Base-by-base conservation (phyloP, 192 early-diverging fungal genomes). In the Gamsiella multidivaricata region DNA sequence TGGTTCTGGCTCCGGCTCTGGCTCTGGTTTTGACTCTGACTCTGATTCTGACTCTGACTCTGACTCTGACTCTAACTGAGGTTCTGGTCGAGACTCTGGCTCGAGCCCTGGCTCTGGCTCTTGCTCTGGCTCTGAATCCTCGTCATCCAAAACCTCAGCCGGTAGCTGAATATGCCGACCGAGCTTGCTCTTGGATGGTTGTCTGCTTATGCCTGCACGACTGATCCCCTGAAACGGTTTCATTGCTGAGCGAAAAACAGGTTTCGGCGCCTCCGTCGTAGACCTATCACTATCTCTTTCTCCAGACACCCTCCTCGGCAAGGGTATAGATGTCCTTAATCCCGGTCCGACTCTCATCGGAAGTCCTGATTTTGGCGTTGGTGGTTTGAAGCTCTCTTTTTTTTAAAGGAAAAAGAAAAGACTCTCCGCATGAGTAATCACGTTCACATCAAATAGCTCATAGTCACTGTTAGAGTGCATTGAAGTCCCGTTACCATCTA, bases 141-240 rank as follows among this genome's bases (percentile, higher is more conserved):
- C 64, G 17, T 59, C 51, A 20, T 55, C 58, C 4, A 58, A 41
- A 25, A 51, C 29, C 20, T 78, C 74, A 3, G 36, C 64, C 15
- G 74, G 74, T 17, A 78, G 41, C 42, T 78, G 74, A 34, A 78
- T 78, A 58, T 69, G 65, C 22, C 74, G 65, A n/a, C 31, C 74
- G 3, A 63, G 45, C 69, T 78, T 78, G 11, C 65, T 58, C 42
- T 46, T 73, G 7, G 55, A 3, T 20, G 49, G 46, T 25, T 25
- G 49, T 11, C 6, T 63, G 45, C 32, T 45, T 11, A 28, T 34
- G 23, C 32, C 41, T 12, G 18, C 33, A 23, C 33, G 18, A 20
- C 12, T 12, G 41, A 10, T 31, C 22, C 50, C 54, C 17, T 56
- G 67, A 20, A 66, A 37, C 2, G 65, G 39, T 14, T 78, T 78